Evolutionary conservation across 768 basidiomycete genomes (phyloP).

Genomic region (Mycena alexandri): DNA sequence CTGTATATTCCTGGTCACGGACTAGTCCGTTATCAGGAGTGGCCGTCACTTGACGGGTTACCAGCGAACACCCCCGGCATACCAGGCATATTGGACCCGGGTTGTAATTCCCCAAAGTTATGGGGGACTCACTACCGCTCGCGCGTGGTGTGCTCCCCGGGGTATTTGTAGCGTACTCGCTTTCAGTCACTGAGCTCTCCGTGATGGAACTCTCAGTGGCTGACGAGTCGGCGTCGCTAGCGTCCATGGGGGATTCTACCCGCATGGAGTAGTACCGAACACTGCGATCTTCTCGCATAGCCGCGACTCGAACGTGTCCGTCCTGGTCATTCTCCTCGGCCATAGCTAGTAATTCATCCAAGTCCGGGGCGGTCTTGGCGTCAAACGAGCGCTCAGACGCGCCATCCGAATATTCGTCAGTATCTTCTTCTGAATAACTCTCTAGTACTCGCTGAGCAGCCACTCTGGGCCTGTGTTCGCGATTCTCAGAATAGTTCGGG

Average conservation of each 20-base stretch:
- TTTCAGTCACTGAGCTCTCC: no score
- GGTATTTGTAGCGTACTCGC: no score
- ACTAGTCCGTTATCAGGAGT: constrained; percentile 4
- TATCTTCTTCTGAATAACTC: constrained; percentile 12
- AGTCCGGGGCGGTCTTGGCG: constrained; percentile 4
- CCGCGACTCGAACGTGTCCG: not conserved
- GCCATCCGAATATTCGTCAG: not conserved
- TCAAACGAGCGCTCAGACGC: not conserved
- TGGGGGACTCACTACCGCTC: not conserved
- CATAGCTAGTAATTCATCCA: not conserved
- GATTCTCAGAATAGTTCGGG: constrained; percentile 5
- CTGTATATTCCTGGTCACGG: not conserved
- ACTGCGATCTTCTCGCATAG: not conserved
- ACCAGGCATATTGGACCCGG: not conserved
- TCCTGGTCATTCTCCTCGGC: not conserved
- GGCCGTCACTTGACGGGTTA: not conserved
- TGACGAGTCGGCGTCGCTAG: no score
- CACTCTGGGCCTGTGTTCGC: not conserved
- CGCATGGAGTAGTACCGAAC: constrained; percentile 8
- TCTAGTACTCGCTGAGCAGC: not conserved
- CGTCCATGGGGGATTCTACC: not conserved
- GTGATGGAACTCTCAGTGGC: no score
- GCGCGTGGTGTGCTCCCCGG: no score
- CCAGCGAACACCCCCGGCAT: not conserved
- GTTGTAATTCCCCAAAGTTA: not conserved